Conservation (phyloP, 768 basidiomycete genomes). For the Mycena galericulata region DNA sequence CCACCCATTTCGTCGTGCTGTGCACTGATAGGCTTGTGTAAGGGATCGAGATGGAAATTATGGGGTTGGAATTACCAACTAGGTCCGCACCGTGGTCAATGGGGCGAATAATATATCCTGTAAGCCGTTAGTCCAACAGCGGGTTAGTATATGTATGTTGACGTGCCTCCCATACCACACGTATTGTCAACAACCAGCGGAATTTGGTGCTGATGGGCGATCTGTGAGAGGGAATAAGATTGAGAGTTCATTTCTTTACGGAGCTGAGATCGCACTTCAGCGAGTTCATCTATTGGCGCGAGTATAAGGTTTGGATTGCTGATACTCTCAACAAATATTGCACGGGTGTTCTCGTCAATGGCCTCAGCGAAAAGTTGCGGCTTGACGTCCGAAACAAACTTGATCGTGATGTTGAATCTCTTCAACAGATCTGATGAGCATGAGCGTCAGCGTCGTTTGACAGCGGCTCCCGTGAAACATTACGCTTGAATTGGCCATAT, state of each 20-base stretch:
- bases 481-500: conserved; percentile 25
- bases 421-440: conserved; percentile 25
- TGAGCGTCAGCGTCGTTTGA: no score
- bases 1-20: conserved; percentile 77
- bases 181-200: conserved; percentile 77
- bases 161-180: conserved; percentile 68
- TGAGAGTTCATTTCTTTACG: conserved; percentile 46
- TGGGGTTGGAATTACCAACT: conserved; percentile 44
- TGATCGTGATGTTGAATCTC: conserved; percentile 27
- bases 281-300: conserved; percentile 24
- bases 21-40: conserved; percentile 49
- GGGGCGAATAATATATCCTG: conserved; percentile 35
- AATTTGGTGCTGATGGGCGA: conserved; percentile 66
- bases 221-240: conserved; percentile 44
- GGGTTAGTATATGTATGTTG: neutral
- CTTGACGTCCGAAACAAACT: conserved; percentile 24
- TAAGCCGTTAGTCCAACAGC: neutral
- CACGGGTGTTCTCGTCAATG: conserved; percentile 27
- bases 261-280: conserved; percentile 51
- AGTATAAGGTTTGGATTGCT: conserved; percentile 61
- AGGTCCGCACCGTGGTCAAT: conserved; percentile 45
- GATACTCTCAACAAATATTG: conserved; percentile 66
- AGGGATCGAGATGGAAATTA: neutral
- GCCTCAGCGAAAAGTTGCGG: conserved; percentile 24
- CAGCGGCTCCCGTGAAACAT: no score